Percentiles rank a stretch among this genome's conserved stretches.
Evolutionary conservation across 768 basidiomycete species (phyloP).

Genomic region (Amanita pallidorosea): DNA sequence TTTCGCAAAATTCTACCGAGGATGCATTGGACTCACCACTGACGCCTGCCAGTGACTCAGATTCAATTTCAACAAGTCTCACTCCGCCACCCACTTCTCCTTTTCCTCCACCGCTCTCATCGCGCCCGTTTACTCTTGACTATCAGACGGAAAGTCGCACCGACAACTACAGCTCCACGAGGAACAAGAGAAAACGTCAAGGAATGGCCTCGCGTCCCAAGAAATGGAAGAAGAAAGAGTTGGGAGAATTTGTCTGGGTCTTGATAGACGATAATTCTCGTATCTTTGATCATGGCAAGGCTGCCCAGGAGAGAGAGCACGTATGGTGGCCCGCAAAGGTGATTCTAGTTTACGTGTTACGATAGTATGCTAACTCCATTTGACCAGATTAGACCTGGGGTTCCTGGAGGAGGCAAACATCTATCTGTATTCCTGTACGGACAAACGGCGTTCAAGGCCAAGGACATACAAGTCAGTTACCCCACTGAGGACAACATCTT

Average conservation of each 20-base stretch:
- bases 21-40: background rate
- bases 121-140: constrained; percentile 1
- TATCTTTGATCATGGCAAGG: constrained; percentile 16
- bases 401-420: background rate
- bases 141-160: background rate
- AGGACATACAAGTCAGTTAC: constrained; percentile 19
- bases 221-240: constrained; percentile 1
- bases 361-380: background rate
- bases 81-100: background rate
- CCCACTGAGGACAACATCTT: constrained; percentile 31
- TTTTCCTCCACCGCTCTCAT: background rate
- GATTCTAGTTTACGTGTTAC: constrained; percentile 12
- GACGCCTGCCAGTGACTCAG: background rate
- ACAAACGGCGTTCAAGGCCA: constrained; percentile 7
- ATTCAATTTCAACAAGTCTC: background rate
- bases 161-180: no score
- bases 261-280: constrained; percentile 26
- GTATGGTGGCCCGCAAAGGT: constrained; percentile 71
- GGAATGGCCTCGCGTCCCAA: background rate
- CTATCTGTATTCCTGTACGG: background rate
- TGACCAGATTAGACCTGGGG: constrained; percentile 1
- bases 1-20: background rate
- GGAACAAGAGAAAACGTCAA: background rate
- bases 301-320: constrained; percentile 16
- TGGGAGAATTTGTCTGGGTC: constrained; percentile 6